Evolutionary conservation across 2,329 filamentous ascomycete species (phyloP), one percentile per base, ranked within the genome.

Genomic region (Thermothelomyces thermophilus): DNA sequence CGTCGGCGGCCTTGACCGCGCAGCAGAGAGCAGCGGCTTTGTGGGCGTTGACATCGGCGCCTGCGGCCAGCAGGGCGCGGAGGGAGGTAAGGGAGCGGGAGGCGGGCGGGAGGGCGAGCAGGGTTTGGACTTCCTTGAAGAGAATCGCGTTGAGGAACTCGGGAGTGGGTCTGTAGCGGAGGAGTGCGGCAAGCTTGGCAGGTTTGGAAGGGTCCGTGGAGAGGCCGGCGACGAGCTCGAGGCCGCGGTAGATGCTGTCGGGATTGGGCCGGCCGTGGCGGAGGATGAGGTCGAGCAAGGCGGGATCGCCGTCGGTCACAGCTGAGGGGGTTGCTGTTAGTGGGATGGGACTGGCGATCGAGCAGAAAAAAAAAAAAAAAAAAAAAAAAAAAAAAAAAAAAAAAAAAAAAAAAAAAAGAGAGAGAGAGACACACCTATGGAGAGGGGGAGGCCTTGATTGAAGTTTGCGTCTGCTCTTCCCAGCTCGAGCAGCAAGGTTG

Each of bases 401-500:
- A n/a, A n/a, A n/a, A n/a, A n/a, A n/a, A n/a, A n/a, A n/a, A n/a
- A n/a, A n/a, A n/a, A n/a, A n/a, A n/a, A n/a, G n/a, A 3, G 13
- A 1, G n/a, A 5, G 19, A 26, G 13, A 7, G 33, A 53, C 62
- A 47, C 57, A 69, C 68, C 67, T 13, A 62, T 50, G 7, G 66
- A 64, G 11, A 78, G 62, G 13, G 72, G 68, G 2, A 66, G 63
- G 9, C 75, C 76, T 1, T 68, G 64, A 2, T 73, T 63, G 9
- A 68, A 63, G 52, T 82, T 81, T 48, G 80, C 63, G 50, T 82
- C 75, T 2, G 74, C 76, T 19, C 70, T 69, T 0, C 77, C 77
- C 22, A 73, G 67, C 22, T 75, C 69, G 2, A 82, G 61, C 2
- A 82, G 64, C 7, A 75, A 61, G 4, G 64, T 64, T 1, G 80